Conservation (phyloP, 1,284 basidiomycete genomes). For the Ceratobasidium sp. region DNA sequence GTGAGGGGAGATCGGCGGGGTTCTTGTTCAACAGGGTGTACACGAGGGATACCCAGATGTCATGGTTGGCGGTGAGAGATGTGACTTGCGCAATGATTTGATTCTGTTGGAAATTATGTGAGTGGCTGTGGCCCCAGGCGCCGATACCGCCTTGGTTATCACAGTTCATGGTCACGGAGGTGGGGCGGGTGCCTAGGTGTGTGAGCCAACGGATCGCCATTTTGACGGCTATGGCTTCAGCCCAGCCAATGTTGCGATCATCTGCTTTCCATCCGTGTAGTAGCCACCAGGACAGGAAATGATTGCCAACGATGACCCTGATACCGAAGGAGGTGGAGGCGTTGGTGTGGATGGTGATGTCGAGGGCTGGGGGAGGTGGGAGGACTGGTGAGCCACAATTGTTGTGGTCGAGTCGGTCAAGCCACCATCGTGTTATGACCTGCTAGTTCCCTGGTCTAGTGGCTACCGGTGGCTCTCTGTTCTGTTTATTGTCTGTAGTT, state of each 20-base stretch:
- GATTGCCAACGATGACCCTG: conserved; percentile 55
- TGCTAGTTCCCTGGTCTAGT: no score
- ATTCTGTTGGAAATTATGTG: conserved; percentile 54
- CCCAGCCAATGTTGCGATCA: conserved; percentile 60
- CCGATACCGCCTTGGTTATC: conserved; percentile 58
- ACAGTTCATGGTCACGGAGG: conserved; percentile 53
- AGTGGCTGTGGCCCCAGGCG: conserved; percentile 52
- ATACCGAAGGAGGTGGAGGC: conserved; percentile 60
- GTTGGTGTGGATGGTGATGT: conserved; percentile 53
- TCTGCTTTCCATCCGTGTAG: conserved; percentile 53
- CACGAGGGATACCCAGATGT: conserved; percentile 51
- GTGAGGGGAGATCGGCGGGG: conserved; percentile 49
- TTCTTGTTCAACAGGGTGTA: conserved; percentile 45
- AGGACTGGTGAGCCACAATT: not conserved
- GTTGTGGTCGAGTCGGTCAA: not conserved
- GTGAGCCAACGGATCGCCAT: conserved; percentile 51
- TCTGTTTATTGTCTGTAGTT: no score
- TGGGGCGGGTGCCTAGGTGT: conserved; percentile 19
- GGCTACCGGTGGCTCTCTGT: no score
- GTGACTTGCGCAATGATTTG: conserved; percentile 53
- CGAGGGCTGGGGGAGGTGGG: conserved; percentile 49
- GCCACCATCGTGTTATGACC: no score
- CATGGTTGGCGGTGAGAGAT: conserved; percentile 49
- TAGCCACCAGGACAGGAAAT: conserved; percentile 57
- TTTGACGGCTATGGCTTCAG: conserved; percentile 60